phyloP scores from a whole-genome alignment of 108 stramenopile species.

The Skeletonema tropicum region DNA sequence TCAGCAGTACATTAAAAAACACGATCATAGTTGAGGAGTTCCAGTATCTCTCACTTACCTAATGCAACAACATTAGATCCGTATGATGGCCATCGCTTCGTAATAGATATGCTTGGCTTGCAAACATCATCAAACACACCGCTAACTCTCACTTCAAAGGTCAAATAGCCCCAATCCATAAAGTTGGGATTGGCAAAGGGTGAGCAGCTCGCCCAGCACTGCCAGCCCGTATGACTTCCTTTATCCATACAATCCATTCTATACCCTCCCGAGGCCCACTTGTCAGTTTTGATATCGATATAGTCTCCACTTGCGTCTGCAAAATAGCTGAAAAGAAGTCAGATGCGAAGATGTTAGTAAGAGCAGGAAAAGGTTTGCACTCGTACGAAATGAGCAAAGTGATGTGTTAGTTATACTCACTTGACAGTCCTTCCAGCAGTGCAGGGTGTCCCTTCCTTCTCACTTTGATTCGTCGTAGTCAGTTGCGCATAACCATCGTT shows the following conservation, averaged over 20 bases:
- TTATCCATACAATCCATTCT: neutral
- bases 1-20: too few species aligned
- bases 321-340: too few species aligned
- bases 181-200: constrained; percentile 11
- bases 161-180: constrained; percentile 1
- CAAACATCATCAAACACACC: neutral
- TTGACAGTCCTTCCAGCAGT: too few species aligned
- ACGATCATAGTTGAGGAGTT: too few species aligned
- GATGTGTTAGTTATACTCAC: too few species aligned
- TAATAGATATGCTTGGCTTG: constrained; percentile 3
- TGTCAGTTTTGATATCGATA: neutral
- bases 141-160: constrained; percentile 9
- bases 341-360: too few species aligned
- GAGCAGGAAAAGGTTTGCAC: neutral
- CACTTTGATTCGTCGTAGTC: neutral
- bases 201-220: neutral
- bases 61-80: too few species aligned
- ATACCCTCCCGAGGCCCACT: constrained; percentile 9
- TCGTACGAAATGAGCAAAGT: too few species aligned
- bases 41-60: too few species aligned
- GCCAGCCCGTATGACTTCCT: neutral
- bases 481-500: too few species aligned
- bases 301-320: neutral
- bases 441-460: too few species aligned
- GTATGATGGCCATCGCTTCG: constrained; percentile 2